phyloP scores from a whole-genome alignment of 805 yeast genomes.

The Wickerhamomyces mucosus region DNA sequence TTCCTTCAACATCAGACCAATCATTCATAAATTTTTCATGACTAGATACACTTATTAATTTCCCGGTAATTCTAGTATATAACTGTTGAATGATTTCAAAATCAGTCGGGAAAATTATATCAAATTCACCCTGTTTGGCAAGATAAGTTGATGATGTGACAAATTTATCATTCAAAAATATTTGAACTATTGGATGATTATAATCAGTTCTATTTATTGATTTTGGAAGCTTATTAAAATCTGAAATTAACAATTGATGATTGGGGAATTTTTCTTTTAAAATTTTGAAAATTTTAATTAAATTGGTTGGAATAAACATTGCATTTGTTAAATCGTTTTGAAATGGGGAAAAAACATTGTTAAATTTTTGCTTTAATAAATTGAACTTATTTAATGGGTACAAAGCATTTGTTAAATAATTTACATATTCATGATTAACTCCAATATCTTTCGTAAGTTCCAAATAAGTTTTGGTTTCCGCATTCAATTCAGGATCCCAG shows the following conservation, averaged over 20 bases:
- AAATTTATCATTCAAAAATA: conserved; percentile 58
- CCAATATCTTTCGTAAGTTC: conserved; percentile 24
- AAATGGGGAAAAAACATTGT: conserved; percentile 51
- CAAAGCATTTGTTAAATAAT: too few relatives aligned
- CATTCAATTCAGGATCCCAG: conserved; percentile 52
- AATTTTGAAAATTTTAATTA: conserved; percentile 53
- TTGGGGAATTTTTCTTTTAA: conserved; percentile 61
- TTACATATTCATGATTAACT: conserved; percentile 34
- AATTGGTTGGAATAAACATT: conserved; percentile 76
- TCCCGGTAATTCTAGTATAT: conserved; percentile 57
- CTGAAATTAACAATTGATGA: conserved; percentile 66
- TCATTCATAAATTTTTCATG: conserved; percentile 57
- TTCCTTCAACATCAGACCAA: conserved; percentile 63
- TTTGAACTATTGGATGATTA: conserved; percentile 73
- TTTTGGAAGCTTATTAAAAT: conserved; percentile 41
- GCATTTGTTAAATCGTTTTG: conserved; percentile 54
- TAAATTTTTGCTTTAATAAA: conserved; percentile 27
- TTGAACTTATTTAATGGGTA: conserved; percentile 53
- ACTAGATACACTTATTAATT: conserved; percentile 38
- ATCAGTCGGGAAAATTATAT: conserved; percentile 81
- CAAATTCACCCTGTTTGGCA: conserved; percentile 82
- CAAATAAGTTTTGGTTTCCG: conserved; percentile 46
- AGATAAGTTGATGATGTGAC: conserved; percentile 63
- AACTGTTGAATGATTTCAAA: conserved; percentile 52
- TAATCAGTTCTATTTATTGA: conserved; percentile 37